Percentiles rank a stretch among this genome's conserved stretches.
These are phyloP conservation scores for Vigna mungo DNA, from an alignment of 306 rosid species.

Conservation along the genomic window DNA sequence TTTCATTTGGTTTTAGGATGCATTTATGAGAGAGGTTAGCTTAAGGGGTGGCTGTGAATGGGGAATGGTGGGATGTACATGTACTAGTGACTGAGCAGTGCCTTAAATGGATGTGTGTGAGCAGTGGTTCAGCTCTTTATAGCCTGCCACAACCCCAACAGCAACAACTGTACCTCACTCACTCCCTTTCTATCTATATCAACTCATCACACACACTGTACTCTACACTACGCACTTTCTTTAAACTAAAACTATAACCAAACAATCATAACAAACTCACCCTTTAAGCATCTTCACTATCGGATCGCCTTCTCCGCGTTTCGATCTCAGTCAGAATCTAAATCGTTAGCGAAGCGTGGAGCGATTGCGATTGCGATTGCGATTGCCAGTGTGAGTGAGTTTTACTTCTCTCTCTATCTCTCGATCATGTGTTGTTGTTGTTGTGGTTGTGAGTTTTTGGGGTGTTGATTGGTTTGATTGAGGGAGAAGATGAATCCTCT, in stretches of 20 bases:
- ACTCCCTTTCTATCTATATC: conserved; percentile 30
- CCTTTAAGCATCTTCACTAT: not conserved
- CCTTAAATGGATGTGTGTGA: conserved; percentile 60
- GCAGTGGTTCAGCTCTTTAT: conserved; percentile 49
- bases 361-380: not conserved
- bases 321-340: conserved; percentile 11
- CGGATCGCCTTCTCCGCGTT: not conserved
- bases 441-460: not conserved
- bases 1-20: too few relatives aligned
- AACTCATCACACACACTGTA: not conserved
- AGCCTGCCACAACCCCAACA: conserved; percentile 44
- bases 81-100: conserved; percentile 42
- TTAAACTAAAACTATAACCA: too few relatives aligned
- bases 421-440: not conserved
- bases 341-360: not conserved
- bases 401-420: too few relatives aligned
- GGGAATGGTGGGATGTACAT: conserved; percentile 18
- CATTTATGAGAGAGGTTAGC: too few relatives aligned
- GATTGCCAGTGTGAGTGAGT: not conserved
- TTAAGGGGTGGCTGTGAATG: not conserved
- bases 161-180: conserved; percentile 44
- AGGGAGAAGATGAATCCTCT: conserved; percentile 77
- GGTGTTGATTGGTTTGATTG: not conserved
- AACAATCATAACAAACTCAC: not conserved
- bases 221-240: too few relatives aligned